A percentile compares a stretch with the other conserved stretches of the same genome.
Evolutionary conservation across 306 rosid genomes (phyloP).

Genomic region (Trichosanthes truncata): DNA sequence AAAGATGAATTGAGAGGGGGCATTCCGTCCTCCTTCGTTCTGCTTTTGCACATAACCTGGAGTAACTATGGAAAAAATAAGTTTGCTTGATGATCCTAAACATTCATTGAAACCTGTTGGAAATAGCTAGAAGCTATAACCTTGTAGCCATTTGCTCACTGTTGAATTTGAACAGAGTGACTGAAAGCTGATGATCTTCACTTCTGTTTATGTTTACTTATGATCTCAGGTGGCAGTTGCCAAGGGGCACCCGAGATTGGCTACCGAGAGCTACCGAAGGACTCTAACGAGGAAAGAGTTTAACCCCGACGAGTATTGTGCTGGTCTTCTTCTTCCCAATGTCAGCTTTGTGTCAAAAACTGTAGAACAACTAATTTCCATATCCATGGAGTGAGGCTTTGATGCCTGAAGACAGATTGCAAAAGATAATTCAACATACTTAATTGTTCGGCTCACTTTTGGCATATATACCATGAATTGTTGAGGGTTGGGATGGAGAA

Average conservation of each 20-base stretch:
- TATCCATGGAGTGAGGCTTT: neutral
- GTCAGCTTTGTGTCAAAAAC: constrained; percentile 28
- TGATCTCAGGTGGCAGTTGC: constrained; percentile 55
- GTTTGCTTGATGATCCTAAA: neutral
- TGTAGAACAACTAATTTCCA: constrained; percentile 46
- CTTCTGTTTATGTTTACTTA: neutral
- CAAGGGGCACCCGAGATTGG: constrained; percentile 58
- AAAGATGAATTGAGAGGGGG: neutral
- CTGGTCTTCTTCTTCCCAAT: constrained; percentile 64
- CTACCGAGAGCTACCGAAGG: constrained; percentile 36
- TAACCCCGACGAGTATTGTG: constrained; percentile 34
- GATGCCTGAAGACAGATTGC: neutral
- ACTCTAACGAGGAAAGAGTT: constrained; percentile 42
- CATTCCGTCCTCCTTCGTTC: neutral
- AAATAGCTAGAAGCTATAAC: neutral
- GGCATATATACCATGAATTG: too few relatives aligned
- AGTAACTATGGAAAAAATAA: neutral
- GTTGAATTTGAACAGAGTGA: neutral
- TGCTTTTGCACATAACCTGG: neutral
- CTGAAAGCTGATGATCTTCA: neutral
- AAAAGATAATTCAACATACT: neutral
- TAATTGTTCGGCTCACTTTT: too few relatives aligned
- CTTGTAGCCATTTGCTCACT: neutral
- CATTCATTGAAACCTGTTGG: neutral
- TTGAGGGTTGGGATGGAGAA: too few relatives aligned